These are phyloP conservation scores for Mycena maculata DNA, from an alignment of 768 basidiomycete species.

Conservation along the genomic window DNA sequence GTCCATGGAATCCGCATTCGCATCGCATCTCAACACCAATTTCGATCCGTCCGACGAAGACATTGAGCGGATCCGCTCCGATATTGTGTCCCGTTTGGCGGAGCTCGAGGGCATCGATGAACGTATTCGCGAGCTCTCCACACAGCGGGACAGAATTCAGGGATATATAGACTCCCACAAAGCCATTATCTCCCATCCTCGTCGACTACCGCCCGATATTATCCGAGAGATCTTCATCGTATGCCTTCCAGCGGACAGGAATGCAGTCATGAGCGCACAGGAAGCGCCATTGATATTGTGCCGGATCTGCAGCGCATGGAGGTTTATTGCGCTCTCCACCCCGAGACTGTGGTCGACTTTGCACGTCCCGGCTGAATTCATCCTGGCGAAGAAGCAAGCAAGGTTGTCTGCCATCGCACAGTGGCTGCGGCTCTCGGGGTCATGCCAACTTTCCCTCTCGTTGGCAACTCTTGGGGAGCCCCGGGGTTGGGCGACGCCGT, in stretches of 20 bases:
- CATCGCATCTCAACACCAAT: neutral
- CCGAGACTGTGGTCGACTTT: conserved; percentile 12
- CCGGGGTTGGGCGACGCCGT: neutral
- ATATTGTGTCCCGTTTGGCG: neutral
- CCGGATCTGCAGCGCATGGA: conserved; percentile 22
- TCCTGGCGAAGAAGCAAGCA: neutral
- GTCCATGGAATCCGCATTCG: conserved; percentile 7
- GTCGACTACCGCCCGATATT: conserved; percentile 4
- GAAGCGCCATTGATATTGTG: conserved; percentile 15
- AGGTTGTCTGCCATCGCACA: neutral
- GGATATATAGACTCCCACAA: neutral
- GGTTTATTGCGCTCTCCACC: neutral
- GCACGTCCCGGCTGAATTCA: conserved; percentile 3
- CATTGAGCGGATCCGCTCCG: neutral
- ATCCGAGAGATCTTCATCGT: conserved; percentile 13
- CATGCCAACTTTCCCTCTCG: conserved; percentile 5
- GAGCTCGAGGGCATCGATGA: neutral
- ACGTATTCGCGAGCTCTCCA: neutral
- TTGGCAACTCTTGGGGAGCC: neutral
- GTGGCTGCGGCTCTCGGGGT: conserved; percentile 11
- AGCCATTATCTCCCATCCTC: conserved; percentile 4
- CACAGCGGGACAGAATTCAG: neutral
- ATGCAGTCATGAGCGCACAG: neutral
- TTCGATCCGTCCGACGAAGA: neutral
- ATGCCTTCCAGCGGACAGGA: neutral